Percentiles rank a stretch among this genome's conserved stretches.
Evolutionary conservation across 495 filamentous ascomycete genomes (phyloP).

Genomic region (Penicillium arizonense): DNA sequence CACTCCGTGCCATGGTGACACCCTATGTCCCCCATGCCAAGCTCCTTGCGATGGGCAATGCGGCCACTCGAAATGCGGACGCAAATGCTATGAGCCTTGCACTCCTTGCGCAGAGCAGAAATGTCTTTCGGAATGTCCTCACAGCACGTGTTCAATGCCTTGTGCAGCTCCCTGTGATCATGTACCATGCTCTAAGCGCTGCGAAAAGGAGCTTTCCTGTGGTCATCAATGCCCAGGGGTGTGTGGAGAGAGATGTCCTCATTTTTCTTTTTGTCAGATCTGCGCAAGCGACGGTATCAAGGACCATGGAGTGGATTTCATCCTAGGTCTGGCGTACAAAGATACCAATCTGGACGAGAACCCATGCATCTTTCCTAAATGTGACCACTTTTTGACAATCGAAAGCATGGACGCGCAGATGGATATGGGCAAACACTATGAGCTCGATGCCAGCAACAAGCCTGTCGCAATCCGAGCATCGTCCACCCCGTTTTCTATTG

Average conservation of each 20-base stretch:
- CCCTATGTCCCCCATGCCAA: constrained; percentile 53
- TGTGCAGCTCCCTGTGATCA: constrained; percentile 60
- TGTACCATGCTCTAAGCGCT: constrained; percentile 66
- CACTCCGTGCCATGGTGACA: constrained; percentile 51
- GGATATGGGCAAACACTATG: constrained; percentile 58
- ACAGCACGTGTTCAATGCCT: constrained; percentile 61
- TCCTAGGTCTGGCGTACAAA: constrained; percentile 46
- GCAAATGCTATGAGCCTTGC: constrained; percentile 62
- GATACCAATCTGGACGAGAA: constrained; percentile 57
- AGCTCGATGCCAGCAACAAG: constrained; percentile 35
- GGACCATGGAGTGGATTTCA: constrained; percentile 51
- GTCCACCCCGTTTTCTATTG: constrained; percentile 51
- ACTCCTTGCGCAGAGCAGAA: constrained; percentile 57
- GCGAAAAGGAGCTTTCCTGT: constrained; percentile 54
- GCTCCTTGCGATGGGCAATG: constrained; percentile 60
- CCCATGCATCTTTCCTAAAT: constrained; percentile 62
- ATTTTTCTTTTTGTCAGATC: constrained; percentile 52
- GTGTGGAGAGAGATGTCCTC: constrained; percentile 66
- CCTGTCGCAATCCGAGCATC: constrained; percentile 41
- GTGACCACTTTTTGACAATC: constrained; percentile 64
- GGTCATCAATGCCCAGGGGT: constrained; percentile 68
- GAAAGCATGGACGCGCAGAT: constrained; percentile 66
- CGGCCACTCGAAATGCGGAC: constrained; percentile 58
- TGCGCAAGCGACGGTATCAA: constrained; percentile 47
- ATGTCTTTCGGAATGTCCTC: constrained; percentile 58